Conservation (phyloP, 1,139 yeast genomes). For the Pneumocystis wakefieldiae region DNA sequence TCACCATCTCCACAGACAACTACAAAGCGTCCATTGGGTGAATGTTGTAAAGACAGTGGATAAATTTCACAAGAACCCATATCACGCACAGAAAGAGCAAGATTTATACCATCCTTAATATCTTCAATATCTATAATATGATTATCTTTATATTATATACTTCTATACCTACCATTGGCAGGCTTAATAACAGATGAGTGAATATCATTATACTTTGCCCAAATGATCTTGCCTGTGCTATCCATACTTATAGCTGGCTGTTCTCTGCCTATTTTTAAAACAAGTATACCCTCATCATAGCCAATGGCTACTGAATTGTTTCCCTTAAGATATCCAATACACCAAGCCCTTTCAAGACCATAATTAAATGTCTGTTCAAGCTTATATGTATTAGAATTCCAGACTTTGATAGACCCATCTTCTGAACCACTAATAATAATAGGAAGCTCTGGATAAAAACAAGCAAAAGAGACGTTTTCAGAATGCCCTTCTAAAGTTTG, state of each 20-base stretch:
- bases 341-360: slow-evolving; percentile 94
- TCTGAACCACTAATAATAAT: slow-evolving; percentile 73
- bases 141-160: background rate
- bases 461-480: slow-evolving; percentile 88
- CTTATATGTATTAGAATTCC: slow-evolving; percentile 82
- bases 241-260: slow-evolving; percentile 93
- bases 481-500: slow-evolving; percentile 90
- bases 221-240: slow-evolving; percentile 73
- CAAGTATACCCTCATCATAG: slow-evolving; percentile 84
- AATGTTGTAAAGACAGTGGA: slow-evolving; percentile 75
- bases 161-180: background rate
- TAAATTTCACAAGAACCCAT: slow-evolving; percentile 83
- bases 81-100: slow-evolving; percentile 68
- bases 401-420: slow-evolving; percentile 80
- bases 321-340: slow-evolving; percentile 63
- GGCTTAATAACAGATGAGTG: slow-evolving; percentile 62
- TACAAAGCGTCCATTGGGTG: slow-evolving; percentile 92
- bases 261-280: slow-evolving; percentile 78
- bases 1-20: slow-evolving; percentile 98
- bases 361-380: slow-evolving; percentile 81
- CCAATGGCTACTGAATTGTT: slow-evolving; percentile 81
- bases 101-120: slow-evolving; percentile 53
- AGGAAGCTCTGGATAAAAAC: slow-evolving; percentile 93
- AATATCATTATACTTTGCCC: slow-evolving; percentile 84
- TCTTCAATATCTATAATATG: slow-evolving; percentile 30